Evolutionary conservation across 139 green algal species (phyloP).

Genomic region (Coccomyxa sp.): DNA sequence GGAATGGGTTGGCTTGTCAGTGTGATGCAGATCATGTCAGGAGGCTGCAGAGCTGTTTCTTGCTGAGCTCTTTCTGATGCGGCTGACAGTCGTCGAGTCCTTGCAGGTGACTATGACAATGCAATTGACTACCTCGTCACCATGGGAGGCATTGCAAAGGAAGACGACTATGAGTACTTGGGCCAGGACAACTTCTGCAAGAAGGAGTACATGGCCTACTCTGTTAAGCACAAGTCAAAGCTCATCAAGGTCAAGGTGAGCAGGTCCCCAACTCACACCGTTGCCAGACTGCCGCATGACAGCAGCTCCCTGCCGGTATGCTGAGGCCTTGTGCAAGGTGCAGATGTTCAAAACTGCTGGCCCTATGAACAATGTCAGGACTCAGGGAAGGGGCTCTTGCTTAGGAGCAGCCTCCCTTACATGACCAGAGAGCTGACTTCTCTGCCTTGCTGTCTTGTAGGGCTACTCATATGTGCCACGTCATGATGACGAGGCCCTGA

Average conservation of each 20-base stretch:
- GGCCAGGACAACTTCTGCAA: constrained; percentile 39
- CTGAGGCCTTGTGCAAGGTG: too few relatives aligned
- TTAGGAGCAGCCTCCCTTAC: neutral
- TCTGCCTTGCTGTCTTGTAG: constrained; percentile 6
- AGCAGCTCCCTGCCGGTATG: too few relatives aligned
- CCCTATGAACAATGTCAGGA: too few relatives aligned
- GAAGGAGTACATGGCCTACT: constrained; percentile 5
- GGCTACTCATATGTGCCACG: constrained; percentile 39
- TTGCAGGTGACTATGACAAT: constrained; percentile 4
- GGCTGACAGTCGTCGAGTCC: neutral
- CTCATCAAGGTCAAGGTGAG: constrained; percentile 13
- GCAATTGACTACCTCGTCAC: constrained; percentile 22
- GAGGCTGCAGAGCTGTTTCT: neutral
- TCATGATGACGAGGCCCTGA: constrained; percentile 44
- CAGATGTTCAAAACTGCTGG: too few relatives aligned
- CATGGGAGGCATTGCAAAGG: constrained; percentile 22
- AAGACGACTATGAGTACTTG: constrained; percentile 35
- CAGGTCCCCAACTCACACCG: too few relatives aligned
- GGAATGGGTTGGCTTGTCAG: too few relatives aligned
- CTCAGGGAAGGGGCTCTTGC: too few relatives aligned
- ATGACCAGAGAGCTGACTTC: neutral
- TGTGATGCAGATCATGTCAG: too few relatives aligned
- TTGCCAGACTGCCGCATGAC: too few relatives aligned
- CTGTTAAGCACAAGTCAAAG: neutral
- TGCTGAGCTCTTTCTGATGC: neutral